Conservation (phyloP, 202 grass and related monocot species). For the Dendrocalamus latiflorus region DNA sequence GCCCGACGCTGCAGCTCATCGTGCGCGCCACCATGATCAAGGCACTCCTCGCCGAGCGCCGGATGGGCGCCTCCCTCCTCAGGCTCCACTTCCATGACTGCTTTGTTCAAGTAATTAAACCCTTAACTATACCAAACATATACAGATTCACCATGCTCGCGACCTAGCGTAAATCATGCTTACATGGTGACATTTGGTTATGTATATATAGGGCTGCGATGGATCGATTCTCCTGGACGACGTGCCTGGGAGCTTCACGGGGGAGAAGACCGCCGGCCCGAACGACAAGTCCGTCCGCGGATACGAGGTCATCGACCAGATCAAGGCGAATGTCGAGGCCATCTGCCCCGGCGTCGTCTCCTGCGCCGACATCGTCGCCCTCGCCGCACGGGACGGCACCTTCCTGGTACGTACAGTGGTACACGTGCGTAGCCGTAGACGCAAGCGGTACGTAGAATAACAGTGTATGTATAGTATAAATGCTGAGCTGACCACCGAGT, state of each 20-base stretch:
- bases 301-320: conserved; percentile 57
- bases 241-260: conserved; percentile 20
- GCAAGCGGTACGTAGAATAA: no score
- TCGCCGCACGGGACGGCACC: conserved; percentile 41
- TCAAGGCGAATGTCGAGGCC: conserved; percentile 57
- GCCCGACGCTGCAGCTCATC: conserved; percentile 23
- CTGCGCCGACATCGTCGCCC: conserved; percentile 75
- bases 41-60: conserved; percentile 22
- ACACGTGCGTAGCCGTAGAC: no score
- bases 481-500: no score
- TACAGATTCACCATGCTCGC: neutral
- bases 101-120: conserved; percentile 54
- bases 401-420: conserved; percentile 26
- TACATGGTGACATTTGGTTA: neutral
- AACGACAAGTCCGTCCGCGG: conserved; percentile 60
- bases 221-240: conserved; percentile 69
- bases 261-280: conserved; percentile 54
- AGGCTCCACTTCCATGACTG: conserved; percentile 76
- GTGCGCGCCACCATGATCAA: conserved; percentile 37
- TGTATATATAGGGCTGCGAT: conserved; percentile 54
- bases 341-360: conserved; percentile 90
- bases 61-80: conserved; percentile 66
- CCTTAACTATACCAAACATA: no score
- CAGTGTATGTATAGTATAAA: no score
- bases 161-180: neutral